Percentiles rank a stretch among this genome's conserved stretches.
phyloP scores from a whole-genome alignment of 1,284 basidiomycete genomes.

The Coniferiporia sulphurascens region DNA sequence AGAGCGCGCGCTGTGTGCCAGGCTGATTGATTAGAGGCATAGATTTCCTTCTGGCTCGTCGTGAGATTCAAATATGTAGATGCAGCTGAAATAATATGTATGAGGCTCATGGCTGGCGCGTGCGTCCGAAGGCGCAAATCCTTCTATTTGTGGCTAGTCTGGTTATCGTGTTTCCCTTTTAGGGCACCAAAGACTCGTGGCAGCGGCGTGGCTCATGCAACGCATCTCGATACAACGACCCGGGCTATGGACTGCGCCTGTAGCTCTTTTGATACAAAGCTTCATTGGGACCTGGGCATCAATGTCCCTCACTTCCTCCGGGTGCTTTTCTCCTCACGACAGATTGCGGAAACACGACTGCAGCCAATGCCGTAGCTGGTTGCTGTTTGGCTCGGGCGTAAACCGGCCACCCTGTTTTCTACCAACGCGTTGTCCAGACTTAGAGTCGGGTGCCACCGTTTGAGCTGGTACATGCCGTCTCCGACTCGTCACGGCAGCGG shows the following conservation, averaged over 20 bases:
- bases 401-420: background rate
- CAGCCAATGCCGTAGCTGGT: background rate
- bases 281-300: background rate
- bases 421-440: too few relatives aligned
- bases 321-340: background rate
- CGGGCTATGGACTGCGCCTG: background rate
- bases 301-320: background rate
- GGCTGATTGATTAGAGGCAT: background rate
- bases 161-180: background rate
- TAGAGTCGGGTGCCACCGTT: constrained; percentile 20
- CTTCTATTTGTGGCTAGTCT: background rate
- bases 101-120: background rate
- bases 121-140: background rate
- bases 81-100: background rate
- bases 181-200: background rate
- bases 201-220: background rate
- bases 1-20: background rate
- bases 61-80: background rate
- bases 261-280: constrained; percentile 2
- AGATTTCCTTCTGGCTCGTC: background rate
- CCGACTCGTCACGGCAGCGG: too few relatives aligned
- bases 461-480: constrained; percentile 23
- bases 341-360: constrained; percentile 2
- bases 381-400: constrained; percentile 5
- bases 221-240: constrained; percentile 1